Conservation (phyloP, 1,284 basidiomycete genomes). For the Ustilago shanxiensis region DNA sequence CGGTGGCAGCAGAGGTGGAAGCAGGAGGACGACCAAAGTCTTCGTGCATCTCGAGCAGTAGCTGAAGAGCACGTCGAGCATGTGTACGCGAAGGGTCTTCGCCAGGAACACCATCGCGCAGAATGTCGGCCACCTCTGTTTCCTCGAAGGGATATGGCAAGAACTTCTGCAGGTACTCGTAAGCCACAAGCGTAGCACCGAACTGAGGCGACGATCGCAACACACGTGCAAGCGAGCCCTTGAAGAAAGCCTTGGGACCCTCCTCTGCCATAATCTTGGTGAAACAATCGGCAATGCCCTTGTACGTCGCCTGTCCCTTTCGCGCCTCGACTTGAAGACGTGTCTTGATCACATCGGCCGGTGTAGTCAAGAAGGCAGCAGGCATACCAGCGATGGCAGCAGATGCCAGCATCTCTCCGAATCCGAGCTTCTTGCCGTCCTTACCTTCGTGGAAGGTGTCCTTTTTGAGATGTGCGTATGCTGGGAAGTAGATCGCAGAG, state of each 20-base stretch:
- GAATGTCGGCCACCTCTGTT: constrained; percentile 43
- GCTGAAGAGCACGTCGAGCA: constrained; percentile 54
- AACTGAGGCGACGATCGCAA: constrained; percentile 80
- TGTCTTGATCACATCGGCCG: constrained; percentile 96
- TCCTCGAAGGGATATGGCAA: constrained; percentile 52
- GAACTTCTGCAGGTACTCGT: constrained; percentile 77
- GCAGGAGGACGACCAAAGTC: constrained; percentile 57
- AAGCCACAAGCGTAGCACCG: constrained; percentile 90
- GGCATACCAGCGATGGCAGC: constrained; percentile 91
- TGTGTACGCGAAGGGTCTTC: constrained; percentile 53
- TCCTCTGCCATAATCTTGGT: constrained; percentile 85
- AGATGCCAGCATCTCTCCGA: constrained; percentile 86
- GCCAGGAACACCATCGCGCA: constrained; percentile 45
- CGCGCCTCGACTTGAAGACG: constrained; percentile 94
- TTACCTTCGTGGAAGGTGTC: constrained; percentile 96
- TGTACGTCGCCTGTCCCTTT: constrained; percentile 92
- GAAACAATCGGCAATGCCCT: constrained; percentile 89
- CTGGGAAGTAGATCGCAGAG: constrained; percentile 70
- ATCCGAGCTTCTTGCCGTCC: constrained; percentile 90
- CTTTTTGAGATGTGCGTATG: constrained; percentile 80
- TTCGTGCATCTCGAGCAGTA: constrained; percentile 59
- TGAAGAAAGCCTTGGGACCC: constrained; percentile 90
- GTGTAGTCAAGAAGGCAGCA: constrained; percentile 75
- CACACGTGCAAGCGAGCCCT: constrained; percentile 91
- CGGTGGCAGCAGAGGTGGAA: constrained; percentile 14